Conservation (phyloP, 2,329 filamentous ascomycete species). For the Sclerotinia borealis region DNA sequence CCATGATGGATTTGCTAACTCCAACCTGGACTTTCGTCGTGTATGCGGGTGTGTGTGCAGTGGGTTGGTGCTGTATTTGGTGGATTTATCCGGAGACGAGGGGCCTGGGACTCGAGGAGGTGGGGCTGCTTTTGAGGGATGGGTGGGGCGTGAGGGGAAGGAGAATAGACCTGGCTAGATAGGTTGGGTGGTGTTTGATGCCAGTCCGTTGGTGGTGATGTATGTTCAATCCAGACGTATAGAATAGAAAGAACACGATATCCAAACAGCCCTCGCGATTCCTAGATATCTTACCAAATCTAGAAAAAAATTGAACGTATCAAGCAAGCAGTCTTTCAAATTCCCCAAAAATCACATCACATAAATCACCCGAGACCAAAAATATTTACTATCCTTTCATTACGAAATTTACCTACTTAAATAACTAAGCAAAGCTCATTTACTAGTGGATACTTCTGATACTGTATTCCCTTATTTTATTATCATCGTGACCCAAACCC, state of each 20-base stretch:
- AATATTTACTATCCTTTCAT: not conserved
- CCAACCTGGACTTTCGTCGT: constrained; percentile 72
- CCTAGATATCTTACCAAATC: no score
- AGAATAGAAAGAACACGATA: not conserved
- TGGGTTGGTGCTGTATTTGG: constrained; percentile 65
- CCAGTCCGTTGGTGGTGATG: not conserved
- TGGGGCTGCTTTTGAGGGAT: constrained; percentile 61
- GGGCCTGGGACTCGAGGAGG: constrained; percentile 75
- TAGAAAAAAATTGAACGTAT: no score
- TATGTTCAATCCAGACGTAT: not conserved
- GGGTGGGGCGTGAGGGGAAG: constrained; percentile 63
- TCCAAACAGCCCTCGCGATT: not conserved
- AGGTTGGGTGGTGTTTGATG: not conserved
- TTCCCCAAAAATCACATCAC: no score
- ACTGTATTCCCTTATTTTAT: not conserved
- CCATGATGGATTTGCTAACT: constrained; percentile 72
- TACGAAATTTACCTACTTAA: not conserved
- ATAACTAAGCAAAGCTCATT: not conserved
- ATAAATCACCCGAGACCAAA: not conserved
- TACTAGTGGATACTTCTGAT: not conserved
- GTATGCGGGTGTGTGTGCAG: constrained; percentile 67
- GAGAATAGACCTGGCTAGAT: constrained; percentile 15
- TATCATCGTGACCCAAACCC: not conserved
- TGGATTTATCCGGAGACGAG: constrained; percentile 80
- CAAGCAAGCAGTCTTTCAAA: no score